phyloP scores from a whole-genome alignment of 352 stramenopile species.

The Globisporangium lucens region DNA sequence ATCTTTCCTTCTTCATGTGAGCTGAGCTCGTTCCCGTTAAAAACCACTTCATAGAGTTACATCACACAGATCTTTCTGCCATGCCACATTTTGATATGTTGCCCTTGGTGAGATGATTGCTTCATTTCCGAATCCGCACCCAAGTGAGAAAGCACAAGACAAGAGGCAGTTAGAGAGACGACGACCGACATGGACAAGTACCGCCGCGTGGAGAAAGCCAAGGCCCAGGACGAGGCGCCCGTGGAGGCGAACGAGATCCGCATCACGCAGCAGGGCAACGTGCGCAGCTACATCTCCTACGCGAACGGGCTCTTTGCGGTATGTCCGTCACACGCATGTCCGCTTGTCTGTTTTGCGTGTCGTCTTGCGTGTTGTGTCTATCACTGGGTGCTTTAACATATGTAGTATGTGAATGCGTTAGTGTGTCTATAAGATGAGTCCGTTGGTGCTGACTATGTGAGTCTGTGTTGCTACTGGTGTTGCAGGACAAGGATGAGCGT shows the following conservation, averaged over 20 bases:
- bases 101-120: background rate
- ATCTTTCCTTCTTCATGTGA: background rate
- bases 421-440: background rate
- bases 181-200: slow-evolving; percentile 76
- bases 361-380: background rate
- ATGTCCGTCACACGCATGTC: slow-evolving; percentile 14
- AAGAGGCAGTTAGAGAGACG: background rate
- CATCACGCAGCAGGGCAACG: slow-evolving; percentile 80
- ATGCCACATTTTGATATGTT: slow-evolving; percentile 9
- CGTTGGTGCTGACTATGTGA: background rate
- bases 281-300: slow-evolving; percentile 81
- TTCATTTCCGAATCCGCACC: background rate
- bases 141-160: background rate
- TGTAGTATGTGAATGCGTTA: background rate
- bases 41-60: slow-evolving; percentile 28
- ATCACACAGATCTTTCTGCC: slow-evolving; percentile 29
- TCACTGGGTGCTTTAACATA: background rate
- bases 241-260: slow-evolving; percentile 75
- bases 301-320: slow-evolving; percentile 69
- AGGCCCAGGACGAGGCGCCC: slow-evolving; percentile 37
- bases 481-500: slow-evolving; percentile 64
- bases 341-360: background rate
- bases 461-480: background rate
- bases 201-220: slow-evolving; percentile 65
- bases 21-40: background rate